A percentile compares a stretch with the other conserved stretches of the same genome.
Conservation (phyloP, 2,329 filamentous ascomycete species). For the Aureobasidium sp. region DNA sequence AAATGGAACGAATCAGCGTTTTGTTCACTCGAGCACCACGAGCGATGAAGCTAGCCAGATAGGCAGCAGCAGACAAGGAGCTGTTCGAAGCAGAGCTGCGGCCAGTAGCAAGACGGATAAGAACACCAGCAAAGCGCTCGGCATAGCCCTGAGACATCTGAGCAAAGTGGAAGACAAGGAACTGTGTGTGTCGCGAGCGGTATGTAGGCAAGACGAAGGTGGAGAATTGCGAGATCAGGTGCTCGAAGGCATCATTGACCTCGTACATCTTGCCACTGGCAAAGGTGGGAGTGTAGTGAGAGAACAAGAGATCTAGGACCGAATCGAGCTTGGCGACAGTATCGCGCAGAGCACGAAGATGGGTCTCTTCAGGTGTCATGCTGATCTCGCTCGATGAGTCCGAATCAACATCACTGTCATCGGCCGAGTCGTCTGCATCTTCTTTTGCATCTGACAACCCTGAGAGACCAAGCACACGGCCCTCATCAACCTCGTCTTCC, state of each 20-base stretch:
- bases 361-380: constrained; percentile 49
- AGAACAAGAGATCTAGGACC: constrained; percentile 81
- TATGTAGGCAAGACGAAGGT: constrained; percentile 85
- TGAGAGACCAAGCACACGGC: constrained; percentile 52
- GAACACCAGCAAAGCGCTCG: constrained; percentile 77
- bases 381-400: constrained; percentile 56
- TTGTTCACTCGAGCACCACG: constrained; percentile 75
- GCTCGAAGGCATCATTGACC: constrained; percentile 66
- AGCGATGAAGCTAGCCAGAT: constrained; percentile 90
- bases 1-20: constrained; percentile 72
- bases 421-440: constrained; percentile 46
- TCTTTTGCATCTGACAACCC: constrained; percentile 21
- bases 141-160: constrained; percentile 73
- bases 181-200: constrained; percentile 88
- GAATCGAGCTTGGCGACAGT: constrained; percentile 88
- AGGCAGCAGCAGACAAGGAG: constrained; percentile 78
- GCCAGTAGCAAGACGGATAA: constrained; percentile 70
- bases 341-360: constrained; percentile 65
- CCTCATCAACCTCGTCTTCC: constrained; percentile 77
- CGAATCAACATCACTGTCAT: constrained; percentile 62
- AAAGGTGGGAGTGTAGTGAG: constrained; percentile 70
- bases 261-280: constrained; percentile 59
- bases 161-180: constrained; percentile 90
- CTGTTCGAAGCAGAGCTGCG: constrained; percentile 76
- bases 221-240: constrained; percentile 77